phyloP scores from a whole-genome alignment of 1,284 basidiomycete species.

The Gomphus bonarii region DNA sequence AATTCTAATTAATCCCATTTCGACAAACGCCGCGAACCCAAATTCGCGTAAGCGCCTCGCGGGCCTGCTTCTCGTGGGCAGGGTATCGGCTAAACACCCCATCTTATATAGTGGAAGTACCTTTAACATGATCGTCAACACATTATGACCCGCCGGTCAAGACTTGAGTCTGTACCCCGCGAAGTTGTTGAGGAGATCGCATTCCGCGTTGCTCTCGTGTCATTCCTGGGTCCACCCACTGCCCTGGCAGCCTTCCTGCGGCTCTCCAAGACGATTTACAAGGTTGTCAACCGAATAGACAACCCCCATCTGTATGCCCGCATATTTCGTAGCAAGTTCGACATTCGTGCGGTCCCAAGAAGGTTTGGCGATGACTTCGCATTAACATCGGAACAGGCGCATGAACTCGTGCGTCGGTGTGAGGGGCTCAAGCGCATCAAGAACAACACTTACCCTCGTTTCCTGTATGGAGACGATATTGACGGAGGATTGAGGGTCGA shows the following conservation, averaged over 20 bases:
- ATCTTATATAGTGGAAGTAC: neutral
- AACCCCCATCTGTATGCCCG: slow-evolving; percentile 49
- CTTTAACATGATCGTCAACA: neutral
- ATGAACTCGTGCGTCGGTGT: slow-evolving; percentile 7
- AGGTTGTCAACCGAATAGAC: slow-evolving; percentile 29
- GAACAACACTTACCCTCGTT: neutral
- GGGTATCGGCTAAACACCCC: neutral
- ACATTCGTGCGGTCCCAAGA: slow-evolving; percentile 41
- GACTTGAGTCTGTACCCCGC: neutral
- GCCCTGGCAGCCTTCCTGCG: slow-evolving; percentile 39
- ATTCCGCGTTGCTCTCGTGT: neutral
- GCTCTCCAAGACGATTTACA: slow-evolving; percentile 34
- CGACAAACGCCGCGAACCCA: neutral
- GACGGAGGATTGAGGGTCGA: neutral
- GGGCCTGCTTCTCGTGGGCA: neutral
- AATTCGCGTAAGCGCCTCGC: neutral
- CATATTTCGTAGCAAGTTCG: slow-evolving; percentile 55
- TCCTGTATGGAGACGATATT: neutral
- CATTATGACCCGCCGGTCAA: neutral
- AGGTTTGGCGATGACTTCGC: slow-evolving; percentile 29
- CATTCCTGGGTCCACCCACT: slow-evolving; percentile 27
- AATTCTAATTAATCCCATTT: neutral
- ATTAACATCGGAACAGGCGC: neutral
- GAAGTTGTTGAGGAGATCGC: slow-evolving; percentile 2
- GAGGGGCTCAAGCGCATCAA: neutral